These are phyloP conservation scores for Fusarium sp. DNA, from an alignment of 2,329 filamentous ascomycete genomes.

Conservation along the genomic window DNA sequence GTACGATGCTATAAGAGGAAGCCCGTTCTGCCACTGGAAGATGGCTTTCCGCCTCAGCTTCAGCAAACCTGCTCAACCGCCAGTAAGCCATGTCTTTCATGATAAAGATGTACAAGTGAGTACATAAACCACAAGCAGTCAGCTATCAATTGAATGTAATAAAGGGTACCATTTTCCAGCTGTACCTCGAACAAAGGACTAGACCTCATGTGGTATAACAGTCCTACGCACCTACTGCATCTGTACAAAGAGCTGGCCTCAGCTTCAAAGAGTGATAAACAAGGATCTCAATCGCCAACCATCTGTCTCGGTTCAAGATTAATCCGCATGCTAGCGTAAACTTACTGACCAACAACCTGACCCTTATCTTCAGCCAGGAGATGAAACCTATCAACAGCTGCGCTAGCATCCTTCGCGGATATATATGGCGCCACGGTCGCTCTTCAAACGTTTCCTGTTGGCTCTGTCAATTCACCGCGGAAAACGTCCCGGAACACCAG, in stretches of 20 bases:
- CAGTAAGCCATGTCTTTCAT: not conserved
- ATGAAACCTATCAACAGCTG: not conserved
- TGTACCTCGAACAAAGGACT: not conserved
- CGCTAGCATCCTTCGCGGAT: conserved; percentile 9
- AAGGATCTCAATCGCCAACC: not conserved
- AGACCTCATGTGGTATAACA: not conserved
- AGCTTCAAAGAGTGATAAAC: not conserved
- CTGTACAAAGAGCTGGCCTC: conserved; percentile 8
- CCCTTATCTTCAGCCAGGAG: not conserved
- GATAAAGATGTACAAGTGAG: not conserved
- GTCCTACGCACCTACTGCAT: conserved; percentile 1
- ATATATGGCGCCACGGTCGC: conserved; percentile 13
- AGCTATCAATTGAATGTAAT: not conserved
- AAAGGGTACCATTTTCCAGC: not conserved
- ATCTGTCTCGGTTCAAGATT: not conserved
- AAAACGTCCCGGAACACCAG: not conserved
- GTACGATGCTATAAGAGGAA: not conserved
- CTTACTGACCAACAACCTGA: not conserved
- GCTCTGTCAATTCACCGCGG: not conserved
- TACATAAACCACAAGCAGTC: not conserved
- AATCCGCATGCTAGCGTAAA: not conserved
- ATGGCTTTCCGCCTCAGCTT: not conserved
- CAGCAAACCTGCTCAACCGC: not conserved
- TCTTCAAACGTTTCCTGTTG: not conserved
- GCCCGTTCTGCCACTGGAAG: not conserved